phyloP scores from a whole-genome alignment of 805 yeast genomes.

The Candida maris region DNA sequence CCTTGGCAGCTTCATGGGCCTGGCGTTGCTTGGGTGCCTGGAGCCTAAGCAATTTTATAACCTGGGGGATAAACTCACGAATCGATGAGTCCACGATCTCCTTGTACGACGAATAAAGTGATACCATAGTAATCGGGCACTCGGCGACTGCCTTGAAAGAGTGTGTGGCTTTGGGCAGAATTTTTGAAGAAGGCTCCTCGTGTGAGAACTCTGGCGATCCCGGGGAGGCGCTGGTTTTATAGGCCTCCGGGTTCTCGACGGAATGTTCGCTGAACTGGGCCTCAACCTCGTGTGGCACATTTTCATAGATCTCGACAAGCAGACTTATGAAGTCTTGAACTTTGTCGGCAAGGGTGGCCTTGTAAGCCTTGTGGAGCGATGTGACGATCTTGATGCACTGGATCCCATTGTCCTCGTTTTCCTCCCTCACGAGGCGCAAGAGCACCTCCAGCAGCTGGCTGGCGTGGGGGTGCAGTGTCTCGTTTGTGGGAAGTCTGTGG shows the following conservation, averaged over 20 bases:
- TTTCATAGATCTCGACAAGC: conserved; percentile 71
- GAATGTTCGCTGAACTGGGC: conserved; percentile 52
- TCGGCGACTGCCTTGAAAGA: conserved; percentile 93
- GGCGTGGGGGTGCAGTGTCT: conserved; percentile 70
- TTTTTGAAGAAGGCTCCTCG: conserved; percentile 42
- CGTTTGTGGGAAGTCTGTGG: conserved; percentile 80
- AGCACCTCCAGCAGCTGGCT: conserved; percentile 55
- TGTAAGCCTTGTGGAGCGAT: conserved; percentile 80
- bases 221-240: conserved; percentile 32
- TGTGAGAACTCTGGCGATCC: conserved; percentile 35
- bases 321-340: conserved; percentile 78
- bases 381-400: conserved; percentile 85
- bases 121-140: conserved; percentile 95
- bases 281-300: conserved; percentile 70
- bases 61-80: conserved; percentile 75
- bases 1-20: conserved; percentile 56
- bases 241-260: conserved; percentile 3
- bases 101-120: conserved; percentile 84
- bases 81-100: conserved; percentile 66
- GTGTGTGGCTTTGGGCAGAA: conserved; percentile 61
- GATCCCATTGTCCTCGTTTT: conserved; percentile 95
- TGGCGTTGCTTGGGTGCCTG: conserved; percentile 80
- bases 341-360: conserved; percentile 57
- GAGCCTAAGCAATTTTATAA: conserved; percentile 65
- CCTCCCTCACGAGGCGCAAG: conserved; percentile 58